phyloP scores from a whole-genome alignment of 2,329 filamentous ascomycete species.

The Clarireedia sp. region DNA sequence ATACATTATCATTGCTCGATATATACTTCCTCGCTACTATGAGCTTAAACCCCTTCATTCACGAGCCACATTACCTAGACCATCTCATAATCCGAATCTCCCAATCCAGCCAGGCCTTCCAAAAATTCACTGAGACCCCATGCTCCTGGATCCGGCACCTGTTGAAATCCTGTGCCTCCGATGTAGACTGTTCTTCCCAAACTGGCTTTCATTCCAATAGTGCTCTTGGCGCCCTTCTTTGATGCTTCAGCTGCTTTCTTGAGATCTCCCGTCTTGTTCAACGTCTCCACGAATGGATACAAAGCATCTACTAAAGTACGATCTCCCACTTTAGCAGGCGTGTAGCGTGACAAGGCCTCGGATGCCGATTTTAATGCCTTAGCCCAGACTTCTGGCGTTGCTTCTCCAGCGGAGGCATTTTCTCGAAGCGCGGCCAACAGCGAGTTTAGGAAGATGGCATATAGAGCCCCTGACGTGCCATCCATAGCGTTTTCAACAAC shows the following conservation, averaged over 20 bases:
- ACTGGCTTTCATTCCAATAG: slow-evolving; percentile 87
- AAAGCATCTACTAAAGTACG: slow-evolving; percentile 86
- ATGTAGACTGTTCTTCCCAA: slow-evolving; percentile 80
- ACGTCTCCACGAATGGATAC: slow-evolving; percentile 72
- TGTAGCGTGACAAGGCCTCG: slow-evolving; percentile 69
- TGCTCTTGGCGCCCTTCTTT: slow-evolving; percentile 67
- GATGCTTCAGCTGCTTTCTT: slow-evolving; percentile 69
- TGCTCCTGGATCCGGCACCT: slow-evolving; percentile 72
- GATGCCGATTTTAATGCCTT: slow-evolving; percentile 62
- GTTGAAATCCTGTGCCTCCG: slow-evolving; percentile 63
- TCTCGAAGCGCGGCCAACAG: slow-evolving; percentile 43
- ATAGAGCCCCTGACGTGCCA: slow-evolving; percentile 67
- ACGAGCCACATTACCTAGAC: slow-evolving; percentile 13
- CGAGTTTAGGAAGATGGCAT: slow-evolving; percentile 68
- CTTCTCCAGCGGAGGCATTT: slow-evolving; percentile 23
- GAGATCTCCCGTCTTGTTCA: slow-evolving; percentile 58
- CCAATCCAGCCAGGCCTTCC: slow-evolving; percentile 57
- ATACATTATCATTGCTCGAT: too few relatives aligned
- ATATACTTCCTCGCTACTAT: too few relatives aligned
- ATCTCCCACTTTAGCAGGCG: slow-evolving; percentile 81
- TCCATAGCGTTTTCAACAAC: slow-evolving; percentile 65
- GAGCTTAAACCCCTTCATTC: too few relatives aligned
- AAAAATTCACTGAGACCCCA: slow-evolving; percentile 73
- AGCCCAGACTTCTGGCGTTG: slow-evolving; percentile 46
- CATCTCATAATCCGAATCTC: slow-evolving; percentile 28